A percentile compares a stretch with the other conserved stretches of the same genome.
Conservation (phyloP, 768 basidiomycete genomes). For the Phylloporus rhodoxanthus region DNA sequence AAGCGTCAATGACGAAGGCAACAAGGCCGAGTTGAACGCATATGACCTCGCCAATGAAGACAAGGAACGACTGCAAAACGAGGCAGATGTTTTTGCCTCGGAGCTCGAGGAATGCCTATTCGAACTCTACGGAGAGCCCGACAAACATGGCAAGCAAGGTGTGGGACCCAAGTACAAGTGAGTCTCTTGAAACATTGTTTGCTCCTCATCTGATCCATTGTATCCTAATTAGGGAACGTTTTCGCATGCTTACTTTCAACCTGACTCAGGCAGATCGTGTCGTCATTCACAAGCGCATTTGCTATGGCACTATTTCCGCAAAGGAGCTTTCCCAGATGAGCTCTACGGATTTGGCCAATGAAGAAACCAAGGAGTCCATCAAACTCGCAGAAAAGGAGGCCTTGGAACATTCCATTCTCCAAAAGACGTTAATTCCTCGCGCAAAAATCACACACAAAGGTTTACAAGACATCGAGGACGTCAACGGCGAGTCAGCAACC, state of each 20-base stretch:
- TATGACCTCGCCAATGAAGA: slow-evolving; percentile 59
- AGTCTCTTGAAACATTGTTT: slow-evolving; percentile 9
- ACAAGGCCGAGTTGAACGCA: slow-evolving; percentile 38
- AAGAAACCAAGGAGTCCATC: slow-evolving; percentile 79
- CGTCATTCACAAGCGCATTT: slow-evolving; percentile 73
- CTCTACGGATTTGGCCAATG: slow-evolving; percentile 82
- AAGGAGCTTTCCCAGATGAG: slow-evolving; percentile 78
- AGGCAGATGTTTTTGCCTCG: slow-evolving; percentile 57
- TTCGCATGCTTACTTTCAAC: slow-evolving; percentile 86
- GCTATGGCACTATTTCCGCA: slow-evolving; percentile 57
- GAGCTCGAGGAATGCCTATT: slow-evolving; percentile 75
- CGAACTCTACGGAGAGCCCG: slow-evolving; percentile 70
- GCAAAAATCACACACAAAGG: slow-evolving; percentile 95
- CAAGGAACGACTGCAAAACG: slow-evolving; percentile 47
- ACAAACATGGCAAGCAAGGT: slow-evolving; percentile 57
- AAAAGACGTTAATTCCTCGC: slow-evolving; percentile 54
- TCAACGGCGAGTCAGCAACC: slow-evolving; percentile 46
- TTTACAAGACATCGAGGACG: slow-evolving; percentile 81
- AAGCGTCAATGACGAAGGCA: slow-evolving; percentile 27
- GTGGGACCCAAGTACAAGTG: slow-evolving; percentile 82
- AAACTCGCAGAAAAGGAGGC: slow-evolving; percentile 78
- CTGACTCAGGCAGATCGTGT: slow-evolving; percentile 77
- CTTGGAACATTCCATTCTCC: slow-evolving; percentile 77
- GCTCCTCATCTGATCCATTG: not conserved
- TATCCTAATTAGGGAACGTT: slow-evolving; percentile 61